A percentile compares a stretch with the other conserved stretches of the same genome.
Evolutionary conservation across 257 asterid species (phyloP).

Genomic region (Fraxinus excelsior): DNA sequence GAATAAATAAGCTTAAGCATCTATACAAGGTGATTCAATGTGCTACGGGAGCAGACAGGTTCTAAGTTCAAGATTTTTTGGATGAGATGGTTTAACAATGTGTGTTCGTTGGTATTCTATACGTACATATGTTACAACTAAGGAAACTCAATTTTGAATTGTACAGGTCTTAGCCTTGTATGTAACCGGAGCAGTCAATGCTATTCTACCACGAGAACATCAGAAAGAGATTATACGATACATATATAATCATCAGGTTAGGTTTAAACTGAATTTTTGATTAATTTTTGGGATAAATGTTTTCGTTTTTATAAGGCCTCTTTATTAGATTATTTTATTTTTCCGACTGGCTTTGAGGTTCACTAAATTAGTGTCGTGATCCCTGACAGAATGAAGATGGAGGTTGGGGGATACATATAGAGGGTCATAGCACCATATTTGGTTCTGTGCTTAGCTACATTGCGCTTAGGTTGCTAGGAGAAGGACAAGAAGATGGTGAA

Average conservation of each 20-base stretch:
- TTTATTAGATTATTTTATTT: slow-evolving; percentile 17
- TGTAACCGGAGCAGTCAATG: slow-evolving; percentile 31
- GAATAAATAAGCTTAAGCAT: background rate
- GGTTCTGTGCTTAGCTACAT: slow-evolving; percentile 41
- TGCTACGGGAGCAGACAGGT: background rate
- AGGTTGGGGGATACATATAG: slow-evolving; percentile 58
- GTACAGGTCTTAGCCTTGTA: slow-evolving; percentile 44
- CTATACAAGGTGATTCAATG: background rate
- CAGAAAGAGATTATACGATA: slow-evolving; percentile 48
- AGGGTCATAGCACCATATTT: slow-evolving; percentile 46
- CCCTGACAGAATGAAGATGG: slow-evolving; percentile 52
- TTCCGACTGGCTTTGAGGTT: slow-evolving; percentile 8
- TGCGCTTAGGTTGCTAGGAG: slow-evolving; percentile 44
- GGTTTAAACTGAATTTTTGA: background rate
- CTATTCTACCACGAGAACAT: slow-evolving; percentile 32
- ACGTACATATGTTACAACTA: background rate
- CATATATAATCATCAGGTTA: slow-evolving; percentile 50
- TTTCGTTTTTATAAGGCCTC: background rate
- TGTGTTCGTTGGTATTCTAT: background rate
- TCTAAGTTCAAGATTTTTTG: background rate
- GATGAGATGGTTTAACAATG: background rate
- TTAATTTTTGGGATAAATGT: background rate
- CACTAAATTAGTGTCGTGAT: background rate
- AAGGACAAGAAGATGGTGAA: slow-evolving; percentile 33
- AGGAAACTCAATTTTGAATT: background rate